Conservation (phyloP, 2,329 filamentous ascomycete genomes). For the Akanthomyces uredinophilus region DNA sequence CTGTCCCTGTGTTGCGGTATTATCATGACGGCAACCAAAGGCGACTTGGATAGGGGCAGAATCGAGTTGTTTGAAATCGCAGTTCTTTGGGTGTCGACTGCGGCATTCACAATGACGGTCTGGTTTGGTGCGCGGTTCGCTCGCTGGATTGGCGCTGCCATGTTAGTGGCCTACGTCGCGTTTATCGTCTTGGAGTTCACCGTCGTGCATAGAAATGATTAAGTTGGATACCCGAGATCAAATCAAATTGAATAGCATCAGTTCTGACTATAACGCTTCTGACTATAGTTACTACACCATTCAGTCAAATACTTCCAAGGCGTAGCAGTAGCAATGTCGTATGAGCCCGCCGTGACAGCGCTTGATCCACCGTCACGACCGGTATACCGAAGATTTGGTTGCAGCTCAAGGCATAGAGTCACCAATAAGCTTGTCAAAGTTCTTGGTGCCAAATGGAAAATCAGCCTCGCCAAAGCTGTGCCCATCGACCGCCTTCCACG, state of each 20-base stretch:
- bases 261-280: too few relatives aligned
- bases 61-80: slow-evolving; percentile 17
- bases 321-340: not conserved
- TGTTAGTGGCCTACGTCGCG: slow-evolving; percentile 17
- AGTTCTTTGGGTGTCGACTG: slow-evolving; percentile 19
- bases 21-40: slow-evolving; percentile 20
- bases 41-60: slow-evolving; percentile 13
- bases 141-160: slow-evolving; percentile 15
- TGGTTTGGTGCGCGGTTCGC: slow-evolving; percentile 17
- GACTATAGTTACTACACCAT: too few relatives aligned
- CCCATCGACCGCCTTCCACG: slow-evolving; percentile 28
- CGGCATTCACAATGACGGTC: slow-evolving; percentile 17
- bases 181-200: slow-evolving; percentile 20
- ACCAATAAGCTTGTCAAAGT: not conserved
- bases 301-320: not conserved
- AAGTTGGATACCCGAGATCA: too few relatives aligned
- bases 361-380: not conserved
- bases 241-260: too few relatives aligned
- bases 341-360: not conserved
- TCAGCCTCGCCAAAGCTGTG: slow-evolving; percentile 36
- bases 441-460: slow-evolving; percentile 29
- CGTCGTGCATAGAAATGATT: slow-evolving; percentile 5
- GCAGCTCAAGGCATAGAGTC: not conserved
- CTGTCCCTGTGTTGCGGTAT: slow-evolving; percentile 45
- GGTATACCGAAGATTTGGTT: not conserved